Evolutionary conservation across 2,329 filamentous ascomycete genomes (phyloP).

Genomic region (Venturia aucupariae): DNA sequence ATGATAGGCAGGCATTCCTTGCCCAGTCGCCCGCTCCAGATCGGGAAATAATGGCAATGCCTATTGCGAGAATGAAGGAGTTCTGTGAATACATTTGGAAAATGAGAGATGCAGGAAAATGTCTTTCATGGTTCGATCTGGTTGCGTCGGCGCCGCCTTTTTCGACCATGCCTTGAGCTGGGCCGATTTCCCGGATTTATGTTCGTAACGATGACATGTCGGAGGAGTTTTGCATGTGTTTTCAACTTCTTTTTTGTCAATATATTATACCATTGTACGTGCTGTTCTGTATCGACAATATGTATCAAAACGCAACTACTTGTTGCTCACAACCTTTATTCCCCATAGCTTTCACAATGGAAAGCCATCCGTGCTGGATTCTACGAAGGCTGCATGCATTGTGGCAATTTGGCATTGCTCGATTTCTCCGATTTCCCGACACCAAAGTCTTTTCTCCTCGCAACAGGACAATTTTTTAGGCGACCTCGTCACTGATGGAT

Average conservation of each 20-base stretch:
- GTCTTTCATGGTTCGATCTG: neutral
- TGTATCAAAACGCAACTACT: neutral
- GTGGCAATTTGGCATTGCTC: too few relatives aligned
- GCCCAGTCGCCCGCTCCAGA: neutral
- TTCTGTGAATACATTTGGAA: neutral
- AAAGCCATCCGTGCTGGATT: too few relatives aligned
- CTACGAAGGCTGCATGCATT: too few relatives aligned
- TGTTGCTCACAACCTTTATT: too few relatives aligned
- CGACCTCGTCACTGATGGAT: too few relatives aligned
- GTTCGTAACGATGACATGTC: neutral
- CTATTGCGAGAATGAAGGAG: conserved; percentile 4
- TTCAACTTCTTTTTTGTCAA: neutral
- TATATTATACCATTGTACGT: neutral
- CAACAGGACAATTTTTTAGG: too few relatives aligned
- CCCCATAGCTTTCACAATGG: too few relatives aligned
- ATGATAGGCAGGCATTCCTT: neutral
- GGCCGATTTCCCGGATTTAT: neutral
- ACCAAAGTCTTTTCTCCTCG: too few relatives aligned
- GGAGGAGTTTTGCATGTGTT: neutral
- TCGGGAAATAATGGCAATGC: conserved; percentile 2
- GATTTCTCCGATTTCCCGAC: too few relatives aligned
- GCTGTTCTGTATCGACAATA: neutral
- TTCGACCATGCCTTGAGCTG: neutral
- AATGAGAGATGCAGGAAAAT: neutral
- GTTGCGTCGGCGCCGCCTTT: conserved; percentile 1